These are phyloP conservation scores for Cyberlindnera nakhonratchasimensis DNA, from an alignment of 805 yeast species.

Conservation along the genomic window DNA sequence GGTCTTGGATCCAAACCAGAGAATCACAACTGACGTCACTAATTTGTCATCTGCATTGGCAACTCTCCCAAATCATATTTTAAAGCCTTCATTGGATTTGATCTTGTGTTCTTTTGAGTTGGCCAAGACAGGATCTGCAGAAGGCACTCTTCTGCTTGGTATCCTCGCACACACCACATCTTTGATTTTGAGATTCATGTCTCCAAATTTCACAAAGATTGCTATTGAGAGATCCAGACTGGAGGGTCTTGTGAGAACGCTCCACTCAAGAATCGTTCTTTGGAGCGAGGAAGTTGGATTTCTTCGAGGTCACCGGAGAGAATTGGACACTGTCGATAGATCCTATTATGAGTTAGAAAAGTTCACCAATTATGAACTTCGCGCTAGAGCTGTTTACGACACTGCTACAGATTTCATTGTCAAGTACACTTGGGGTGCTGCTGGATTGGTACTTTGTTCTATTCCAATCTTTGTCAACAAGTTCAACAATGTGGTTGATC, in stretches of 20 bases:
- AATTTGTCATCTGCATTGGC: conserved; percentile 70
- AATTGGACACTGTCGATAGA: conserved; percentile 70
- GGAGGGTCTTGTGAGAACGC: conserved; percentile 80
- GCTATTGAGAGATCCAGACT: conserved; percentile 72
- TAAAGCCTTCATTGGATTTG: conserved; percentile 81
- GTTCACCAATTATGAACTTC: conserved; percentile 70
- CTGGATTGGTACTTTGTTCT: conserved; percentile 83
- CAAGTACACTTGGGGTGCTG: conserved; percentile 94
- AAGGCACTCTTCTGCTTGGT: conserved; percentile 76
- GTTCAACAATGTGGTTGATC: conserved; percentile 37
- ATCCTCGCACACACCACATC: conserved; percentile 80
- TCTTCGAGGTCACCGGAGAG: conserved; percentile 76
- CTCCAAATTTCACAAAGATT: conserved; percentile 86
- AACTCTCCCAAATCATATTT: conserved; percentile 72
- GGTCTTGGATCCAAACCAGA: conserved; percentile 75
- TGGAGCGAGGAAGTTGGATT: conserved; percentile 87
- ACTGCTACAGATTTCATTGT: conserved; percentile 84
- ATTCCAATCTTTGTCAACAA: conserved; percentile 77
- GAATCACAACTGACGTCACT: conserved; percentile 76
- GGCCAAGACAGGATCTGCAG: conserved; percentile 47
- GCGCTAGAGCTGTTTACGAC: conserved; percentile 76
- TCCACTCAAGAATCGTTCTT: conserved; percentile 76
- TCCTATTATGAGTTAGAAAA: conserved; percentile 78
- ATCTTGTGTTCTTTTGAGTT: conserved; percentile 77
- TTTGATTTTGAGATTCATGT: conserved; percentile 62